A percentile compares a stretch with the other conserved stretches of the same genome.
phyloP scores from a whole-genome alignment of 1,284 basidiomycete genomes.

The Malassezia sp. region DNA sequence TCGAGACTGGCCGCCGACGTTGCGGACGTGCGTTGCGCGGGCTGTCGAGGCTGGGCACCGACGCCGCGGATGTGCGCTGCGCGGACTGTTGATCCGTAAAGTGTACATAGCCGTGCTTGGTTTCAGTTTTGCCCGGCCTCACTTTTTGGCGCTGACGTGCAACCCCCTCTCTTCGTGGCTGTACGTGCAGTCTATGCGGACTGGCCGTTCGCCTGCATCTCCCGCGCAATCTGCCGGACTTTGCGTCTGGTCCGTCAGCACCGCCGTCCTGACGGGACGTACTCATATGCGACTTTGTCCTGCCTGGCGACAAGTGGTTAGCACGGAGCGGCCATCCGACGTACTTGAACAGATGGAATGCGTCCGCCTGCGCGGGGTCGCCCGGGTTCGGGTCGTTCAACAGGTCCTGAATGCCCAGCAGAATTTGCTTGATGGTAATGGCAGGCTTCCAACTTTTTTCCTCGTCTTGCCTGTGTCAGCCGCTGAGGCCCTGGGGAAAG shows the following conservation, averaged over 20 bases:
- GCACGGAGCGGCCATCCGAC: conserved; percentile 43
- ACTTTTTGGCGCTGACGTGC: no score
- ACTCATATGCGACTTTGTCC: conserved; percentile 41
- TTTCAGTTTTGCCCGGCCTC: no score
- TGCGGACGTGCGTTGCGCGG: no score
- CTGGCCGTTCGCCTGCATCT: conserved; percentile 15
- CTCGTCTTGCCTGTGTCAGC: conserved; percentile 60
- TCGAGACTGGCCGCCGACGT: not conserved
- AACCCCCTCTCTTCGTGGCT: no score
- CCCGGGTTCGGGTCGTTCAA: conserved; percentile 86
- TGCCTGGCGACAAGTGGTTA: conserved; percentile 9
- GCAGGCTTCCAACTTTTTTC: conserved; percentile 99
- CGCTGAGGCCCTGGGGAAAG: no score
- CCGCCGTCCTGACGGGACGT: conserved; percentile 3
- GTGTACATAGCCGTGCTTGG: no score
- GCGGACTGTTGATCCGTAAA: no score
- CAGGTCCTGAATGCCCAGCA: conserved; percentile 87
- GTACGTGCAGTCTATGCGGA: conserved; percentile 1
- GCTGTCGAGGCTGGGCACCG: no score
- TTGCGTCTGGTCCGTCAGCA: conserved; percentile 5
- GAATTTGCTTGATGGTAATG: conserved; percentile 95
- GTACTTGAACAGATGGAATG: conserved; percentile 94
- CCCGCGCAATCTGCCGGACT: conserved; percentile 16
- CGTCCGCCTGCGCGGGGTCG: conserved; percentile 91
- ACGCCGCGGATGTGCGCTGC: no score